These are phyloP conservation scores for Trapa bicornis DNA, from an alignment of 345 rosid species.

Conservation along the genomic window DNA sequence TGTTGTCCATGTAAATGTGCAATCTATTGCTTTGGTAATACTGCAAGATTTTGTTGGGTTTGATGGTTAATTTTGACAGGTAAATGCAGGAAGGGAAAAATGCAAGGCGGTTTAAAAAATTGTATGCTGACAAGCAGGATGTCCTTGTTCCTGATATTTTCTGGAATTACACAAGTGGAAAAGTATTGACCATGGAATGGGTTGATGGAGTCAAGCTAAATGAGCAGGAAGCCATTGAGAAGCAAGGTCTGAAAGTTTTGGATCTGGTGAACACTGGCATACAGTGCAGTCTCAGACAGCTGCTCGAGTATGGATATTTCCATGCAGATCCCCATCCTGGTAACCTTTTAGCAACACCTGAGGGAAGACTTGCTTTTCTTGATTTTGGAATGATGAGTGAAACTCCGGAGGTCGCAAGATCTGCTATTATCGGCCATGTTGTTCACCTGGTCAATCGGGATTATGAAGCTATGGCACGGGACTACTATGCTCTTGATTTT, in stretches of 20 bases:
- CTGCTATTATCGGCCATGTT: constrained; percentile 75
- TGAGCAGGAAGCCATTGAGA: constrained; percentile 82
- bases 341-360: constrained; percentile 92
- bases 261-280: constrained; percentile 93
- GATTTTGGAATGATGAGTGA: constrained; percentile 99
- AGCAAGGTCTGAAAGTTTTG: constrained; percentile 85
- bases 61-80: constrained; percentile 47
- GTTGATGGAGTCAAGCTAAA: constrained; percentile 82
- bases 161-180: constrained; percentile 89
- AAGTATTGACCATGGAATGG: constrained; percentile 97
- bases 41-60: constrained; percentile 18
- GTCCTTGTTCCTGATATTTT: constrained; percentile 93
- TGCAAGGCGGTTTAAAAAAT: constrained; percentile 80
- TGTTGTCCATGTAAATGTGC: neutral
- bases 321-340: constrained; percentile 99
- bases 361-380: constrained; percentile 93
- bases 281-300: constrained; percentile 90
- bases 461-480: constrained; percentile 97
- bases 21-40: constrained; percentile 3
- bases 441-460: constrained; percentile 91
- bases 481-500: constrained; percentile 85
- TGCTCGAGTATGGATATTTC: constrained; percentile 88
- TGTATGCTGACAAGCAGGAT: constrained; percentile 88
- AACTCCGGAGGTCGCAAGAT: constrained; percentile 96
- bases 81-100: constrained; percentile 90